Base-by-base conservation (phyloP, 1,284 basidiomycete species). In the Ganoderma lucidum region DNA sequence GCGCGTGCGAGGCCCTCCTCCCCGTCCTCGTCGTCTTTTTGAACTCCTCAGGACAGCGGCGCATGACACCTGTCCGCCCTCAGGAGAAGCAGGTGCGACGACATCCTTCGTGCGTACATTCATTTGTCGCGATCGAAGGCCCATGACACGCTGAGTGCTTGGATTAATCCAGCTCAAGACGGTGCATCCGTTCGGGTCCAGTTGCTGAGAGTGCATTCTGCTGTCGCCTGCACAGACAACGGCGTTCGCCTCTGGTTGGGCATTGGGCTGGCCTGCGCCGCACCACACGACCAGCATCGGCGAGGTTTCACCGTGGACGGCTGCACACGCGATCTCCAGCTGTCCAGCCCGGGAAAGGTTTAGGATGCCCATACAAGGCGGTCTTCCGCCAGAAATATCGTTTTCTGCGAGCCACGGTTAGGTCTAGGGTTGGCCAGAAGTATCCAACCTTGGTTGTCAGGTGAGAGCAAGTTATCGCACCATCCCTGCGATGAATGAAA, bases 231-330 rank as follows among this genome's bases (percentile, higher is more conserved):
- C 44, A 19, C 58, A 19, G 48, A 41, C 17, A 41, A 32, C 32
- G 28, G 45, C 64, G 53, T 51, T 23, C 35, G 17, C 58, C 35
- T 44, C 14, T 58, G 1, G 55, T 53, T 42, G 44, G 58, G 48
- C n/a, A 28, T 17, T 53, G 65, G 39, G 1, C 17, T n/a, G 32
- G 41, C 48, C 62, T 67, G 62, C 66, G 66, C 66, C 66, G 66
- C 66, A 67, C 55, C 14, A 48, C 55, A 60, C 44, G 62, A 30
- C 23, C 62, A 23, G 39, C 41, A 48, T 15, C 35, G 28, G 62
- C 59, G 66, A 53, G 62, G 62, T 32, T 28, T 59, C 32, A 10
- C 41, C 62, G 66, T 67, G 62, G 53, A 42, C 15, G 41, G 8
- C 5, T 37, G 37, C 14, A 30, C 63, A 64, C 51, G 48, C 37